Evolutionary conservation across 176 grass and related monocot genomes (phyloP).

Genomic region (Themeda triandra): DNA sequence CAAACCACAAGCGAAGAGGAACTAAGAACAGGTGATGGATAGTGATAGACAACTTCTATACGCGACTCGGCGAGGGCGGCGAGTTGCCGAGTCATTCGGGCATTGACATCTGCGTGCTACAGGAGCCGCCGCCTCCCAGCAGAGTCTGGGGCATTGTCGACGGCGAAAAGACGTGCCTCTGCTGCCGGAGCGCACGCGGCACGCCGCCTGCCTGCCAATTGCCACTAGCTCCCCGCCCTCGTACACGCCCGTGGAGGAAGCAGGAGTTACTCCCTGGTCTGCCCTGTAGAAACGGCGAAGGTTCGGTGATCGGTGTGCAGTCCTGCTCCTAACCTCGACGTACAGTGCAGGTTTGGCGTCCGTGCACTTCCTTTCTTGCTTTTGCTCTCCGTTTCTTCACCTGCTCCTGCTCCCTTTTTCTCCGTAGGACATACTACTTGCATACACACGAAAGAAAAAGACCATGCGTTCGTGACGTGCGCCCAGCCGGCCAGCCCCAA

Average conservation of each 20-base stretch:
- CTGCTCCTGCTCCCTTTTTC: not conserved
- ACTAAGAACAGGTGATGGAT: not conserved
- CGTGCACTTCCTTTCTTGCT: not conserved
- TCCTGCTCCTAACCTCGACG: conserved; percentile 15
- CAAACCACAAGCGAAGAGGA: too few species aligned
- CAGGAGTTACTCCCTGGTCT: not conserved
- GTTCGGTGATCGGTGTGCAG: not conserved
- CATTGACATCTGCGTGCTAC: not conserved
- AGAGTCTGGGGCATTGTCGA: not conserved
- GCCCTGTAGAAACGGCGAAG: not conserved
- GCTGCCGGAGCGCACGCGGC: not conserved
- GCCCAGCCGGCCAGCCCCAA: not conserved
- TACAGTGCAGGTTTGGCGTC: not conserved
- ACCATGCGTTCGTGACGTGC: not conserved
- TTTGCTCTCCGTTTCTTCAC: not conserved
- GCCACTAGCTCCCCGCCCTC: not conserved
- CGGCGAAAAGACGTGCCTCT: not conserved
- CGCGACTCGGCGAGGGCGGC: not conserved
- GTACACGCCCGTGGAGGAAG: conserved; percentile 10
- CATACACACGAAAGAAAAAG: not conserved
- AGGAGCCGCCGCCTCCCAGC: not conserved
- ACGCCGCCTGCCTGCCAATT: not conserved
- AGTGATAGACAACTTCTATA: not conserved
- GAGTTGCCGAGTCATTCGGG: not conserved
- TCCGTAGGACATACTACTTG: not conserved